These are phyloP conservation scores for Fusarium burgessii DNA, from an alignment of 2,329 filamentous ascomycete species.

Conservation along the genomic window DNA sequence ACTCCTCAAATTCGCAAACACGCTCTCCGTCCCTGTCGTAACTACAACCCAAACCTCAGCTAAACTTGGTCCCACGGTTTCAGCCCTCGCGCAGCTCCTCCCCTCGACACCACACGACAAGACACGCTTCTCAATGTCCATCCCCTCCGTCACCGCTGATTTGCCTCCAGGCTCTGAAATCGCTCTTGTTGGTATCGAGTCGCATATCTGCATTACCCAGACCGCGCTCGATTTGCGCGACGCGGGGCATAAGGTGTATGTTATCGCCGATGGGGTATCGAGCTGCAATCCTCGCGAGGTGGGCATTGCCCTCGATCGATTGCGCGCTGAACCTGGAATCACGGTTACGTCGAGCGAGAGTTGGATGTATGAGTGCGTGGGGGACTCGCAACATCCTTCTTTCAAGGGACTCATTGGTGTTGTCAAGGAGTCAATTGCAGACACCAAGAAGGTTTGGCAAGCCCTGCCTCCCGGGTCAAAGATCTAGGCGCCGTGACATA, in stretches of 20 bases:
- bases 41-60: constrained; percentile 86
- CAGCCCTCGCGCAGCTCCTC: constrained; percentile 72
- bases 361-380: constrained; percentile 89
- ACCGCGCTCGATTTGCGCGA: constrained; percentile 84
- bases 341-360: constrained; percentile 89
- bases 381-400: constrained; percentile 78
- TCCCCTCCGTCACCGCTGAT: constrained; percentile 69
- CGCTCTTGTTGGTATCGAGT: constrained; percentile 90
- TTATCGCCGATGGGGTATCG: constrained; percentile 90
- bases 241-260: constrained; percentile 83
- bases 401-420: constrained; percentile 80
- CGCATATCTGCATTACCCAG: constrained; percentile 94
- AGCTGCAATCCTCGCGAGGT: constrained; percentile 88
- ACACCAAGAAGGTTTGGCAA: constrained; percentile 77
- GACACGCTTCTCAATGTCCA: constrained; percentile 89
- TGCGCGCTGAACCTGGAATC: constrained; percentile 78
- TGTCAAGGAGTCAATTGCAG: constrained; percentile 80
- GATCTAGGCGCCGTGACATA: constrained; percentile 54
- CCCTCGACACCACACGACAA: constrained; percentile 78
- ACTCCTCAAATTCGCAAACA: constrained; percentile 72
- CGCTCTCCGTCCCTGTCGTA: constrained; percentile 81
- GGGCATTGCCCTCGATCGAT: constrained; percentile 78
- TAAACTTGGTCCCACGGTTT: constrained; percentile 83
- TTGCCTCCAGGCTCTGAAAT: constrained; percentile 64
- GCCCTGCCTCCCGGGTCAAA: constrained; percentile 70